Evolutionary conservation across 805 yeast species (phyloP).

Genomic region (Sugiyamaella mastotermitis): DNA sequence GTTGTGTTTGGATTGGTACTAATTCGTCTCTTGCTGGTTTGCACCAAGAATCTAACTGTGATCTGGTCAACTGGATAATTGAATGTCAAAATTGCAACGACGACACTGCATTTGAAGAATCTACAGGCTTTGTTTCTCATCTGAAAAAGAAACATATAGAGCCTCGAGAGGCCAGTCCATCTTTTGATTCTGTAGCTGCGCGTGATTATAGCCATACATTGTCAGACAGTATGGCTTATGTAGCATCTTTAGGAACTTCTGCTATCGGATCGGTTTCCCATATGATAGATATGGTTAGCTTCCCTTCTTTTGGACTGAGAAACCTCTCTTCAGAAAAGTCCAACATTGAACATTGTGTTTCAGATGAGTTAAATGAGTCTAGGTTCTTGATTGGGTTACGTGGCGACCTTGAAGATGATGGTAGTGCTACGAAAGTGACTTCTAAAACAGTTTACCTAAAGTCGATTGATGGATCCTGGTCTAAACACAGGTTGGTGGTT

Average conservation of each 20-base stretch:
- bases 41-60: constrained; percentile 11
- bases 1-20: constrained; percentile 18
- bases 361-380: constrained; percentile 19
- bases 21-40: not conserved
- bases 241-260: too few species aligned
- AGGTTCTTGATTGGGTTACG: constrained; percentile 19
- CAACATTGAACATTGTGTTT: too few species aligned
- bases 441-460: constrained; percentile 9
- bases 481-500: constrained; percentile 16
- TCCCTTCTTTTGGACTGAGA: too few species aligned
- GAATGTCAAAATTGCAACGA: constrained; percentile 20
- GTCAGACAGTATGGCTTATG: too few species aligned
- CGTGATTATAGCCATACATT: too few species aligned
- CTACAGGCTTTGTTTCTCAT: constrained; percentile 21
- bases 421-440: constrained; percentile 3
- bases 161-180: not conserved
- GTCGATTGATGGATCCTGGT: constrained; percentile 2
- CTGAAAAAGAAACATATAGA: constrained; percentile 4
- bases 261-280: too few species aligned
- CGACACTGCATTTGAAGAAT: constrained; percentile 17
- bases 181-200: too few species aligned
- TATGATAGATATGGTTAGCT: too few species aligned
- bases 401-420: constrained; percentile 16
- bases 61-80: constrained; percentile 19
- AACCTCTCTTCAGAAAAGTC: too few species aligned